Conservation (phyloP, 257 asterid genomes). For the Eucommia ulmoides region DNA sequence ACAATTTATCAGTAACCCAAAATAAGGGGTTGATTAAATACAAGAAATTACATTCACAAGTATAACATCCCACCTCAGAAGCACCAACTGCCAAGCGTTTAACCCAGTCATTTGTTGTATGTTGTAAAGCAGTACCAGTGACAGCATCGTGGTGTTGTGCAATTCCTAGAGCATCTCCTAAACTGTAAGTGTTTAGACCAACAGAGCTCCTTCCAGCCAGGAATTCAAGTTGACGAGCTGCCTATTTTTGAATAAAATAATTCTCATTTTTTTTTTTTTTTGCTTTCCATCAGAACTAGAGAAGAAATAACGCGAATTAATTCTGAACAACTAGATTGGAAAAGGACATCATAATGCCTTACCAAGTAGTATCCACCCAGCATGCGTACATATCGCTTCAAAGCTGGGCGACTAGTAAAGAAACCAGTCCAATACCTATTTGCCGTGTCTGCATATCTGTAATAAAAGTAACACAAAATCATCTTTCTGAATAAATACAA, state of each 20-base stretch:
- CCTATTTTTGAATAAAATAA: constrained; percentile 22
- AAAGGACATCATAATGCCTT: constrained; percentile 5
- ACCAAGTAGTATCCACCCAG: constrained; percentile 77
- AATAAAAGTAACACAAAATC: constrained; percentile 4
- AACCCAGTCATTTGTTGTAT: constrained; percentile 79
- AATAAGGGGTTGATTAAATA: background rate
- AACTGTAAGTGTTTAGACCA: constrained; percentile 35
- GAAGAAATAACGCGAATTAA: background rate
- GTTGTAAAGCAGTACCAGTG: constrained; percentile 78
- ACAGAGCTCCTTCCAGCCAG: constrained; percentile 37
- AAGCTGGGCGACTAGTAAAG: constrained; percentile 78
- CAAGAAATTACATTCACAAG: background rate
- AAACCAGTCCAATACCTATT: constrained; percentile 83
- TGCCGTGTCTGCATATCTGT: constrained; percentile 52
- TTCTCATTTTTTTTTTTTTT: background rate
- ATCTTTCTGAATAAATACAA: constrained; percentile 3
- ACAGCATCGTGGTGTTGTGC: constrained; percentile 90
- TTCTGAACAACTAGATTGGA: background rate
- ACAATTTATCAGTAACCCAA: background rate
- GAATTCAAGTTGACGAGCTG: constrained; percentile 84
- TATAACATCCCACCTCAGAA: constrained; percentile 31
- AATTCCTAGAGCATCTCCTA: constrained; percentile 71
- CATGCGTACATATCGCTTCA: constrained; percentile 57
- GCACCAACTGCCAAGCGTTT: constrained; percentile 79
- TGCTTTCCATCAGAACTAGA: background rate